Base-by-base conservation (phyloP, 176 grass and related monocot genomes). In the Coix lacrymajobi region DNA sequence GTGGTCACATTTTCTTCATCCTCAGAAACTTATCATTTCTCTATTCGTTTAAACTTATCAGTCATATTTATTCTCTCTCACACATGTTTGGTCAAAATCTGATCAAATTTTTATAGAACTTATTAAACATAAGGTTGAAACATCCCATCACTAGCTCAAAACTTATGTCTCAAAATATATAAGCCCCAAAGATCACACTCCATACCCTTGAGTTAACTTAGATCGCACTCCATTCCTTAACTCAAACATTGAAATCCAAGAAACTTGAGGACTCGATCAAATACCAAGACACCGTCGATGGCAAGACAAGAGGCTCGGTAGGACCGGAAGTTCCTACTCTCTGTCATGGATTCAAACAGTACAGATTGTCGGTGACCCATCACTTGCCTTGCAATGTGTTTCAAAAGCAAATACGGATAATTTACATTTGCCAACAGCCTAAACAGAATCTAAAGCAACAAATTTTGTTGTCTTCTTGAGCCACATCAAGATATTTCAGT, bases 351-450 rank as follows among this genome's bases (percentile, higher is more conserved):
- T 52, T 52, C 48, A 52, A 16, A 52, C 48, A 0, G 17, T 51
- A 7, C 5, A 51, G 4, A 22, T 54, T 54, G 19, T 2, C 51
- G n/a, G 51, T 56, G 20, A n/a, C 19, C 49, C 17, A 52, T 52
- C 7, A 52, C 49, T 52, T 52, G 49, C 49, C 6, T 52, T 72
- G n/a, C 30, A 71, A 52, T 64, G 9, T 52, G 61, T 20, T 62
- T 73, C 14, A 46, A 39, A 54, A 54, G 24, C n/a, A 63, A 83
- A 49, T n/a, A 87, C 52, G 2, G 13, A 68, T 69, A 87, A 49
- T 82, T 87, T 82, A 82, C 38, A 39, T 39, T 51, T 73, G 58
- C 58, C 26, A 66, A 28, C 78, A 81, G 28, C 22, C 70, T 81
- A 76, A 70, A 76, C 22, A 9, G 11, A 31, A 62, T 36, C 71